Evolutionary conservation across 345 rosid genomes (phyloP), one percentile per base, ranked within the genome.

Genomic region (Pistacia integerrima): DNA sequence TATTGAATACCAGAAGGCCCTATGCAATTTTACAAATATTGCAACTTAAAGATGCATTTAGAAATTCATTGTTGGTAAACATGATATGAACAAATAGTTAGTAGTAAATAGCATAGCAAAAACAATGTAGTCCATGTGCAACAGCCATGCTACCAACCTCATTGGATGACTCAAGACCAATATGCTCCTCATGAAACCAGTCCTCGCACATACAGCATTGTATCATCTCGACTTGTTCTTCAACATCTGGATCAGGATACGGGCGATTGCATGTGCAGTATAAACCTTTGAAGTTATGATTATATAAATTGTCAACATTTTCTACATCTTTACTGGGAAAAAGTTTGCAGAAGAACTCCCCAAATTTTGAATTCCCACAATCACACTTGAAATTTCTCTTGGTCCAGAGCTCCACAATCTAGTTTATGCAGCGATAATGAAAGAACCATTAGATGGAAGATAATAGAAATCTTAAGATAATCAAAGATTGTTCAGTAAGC

Each of bases 131-230:
- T 10, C 25, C 72, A 52, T 7, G 60, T 8, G 41, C 36, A 68
- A 70, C 48, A 76, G 35, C 16, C 69, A 70, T 69, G 74, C 38
- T 58, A 84, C 87, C 49, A 72, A 90, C 97, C 93, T 85, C 82
- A 71, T 84, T 85, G 18, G 94, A 80, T 66, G 93, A 63, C 64
- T 78, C 88, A 3, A 90, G 87, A 78, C 92, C 88, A 60, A 96
- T 80, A 85, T 96, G 98, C 83, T 90, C 94, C 83, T 91, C 99
- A n/a, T 96, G 98, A 84, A 92, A 91, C 99, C 98, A 93, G 82
- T 96, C 99, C 85, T 96, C 99, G 59, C 99, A 96, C 76, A 90
- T 81, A 71, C 97, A 89, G 84, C 99, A 93, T 77, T 96, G 99
- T 77, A 93, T 93, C 99, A 96, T 96, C 87, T 96, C 97, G 59